phyloP scores from a whole-genome alignment of 352 stramenopile genomes.

The Phytopythium helicoides region DNA sequence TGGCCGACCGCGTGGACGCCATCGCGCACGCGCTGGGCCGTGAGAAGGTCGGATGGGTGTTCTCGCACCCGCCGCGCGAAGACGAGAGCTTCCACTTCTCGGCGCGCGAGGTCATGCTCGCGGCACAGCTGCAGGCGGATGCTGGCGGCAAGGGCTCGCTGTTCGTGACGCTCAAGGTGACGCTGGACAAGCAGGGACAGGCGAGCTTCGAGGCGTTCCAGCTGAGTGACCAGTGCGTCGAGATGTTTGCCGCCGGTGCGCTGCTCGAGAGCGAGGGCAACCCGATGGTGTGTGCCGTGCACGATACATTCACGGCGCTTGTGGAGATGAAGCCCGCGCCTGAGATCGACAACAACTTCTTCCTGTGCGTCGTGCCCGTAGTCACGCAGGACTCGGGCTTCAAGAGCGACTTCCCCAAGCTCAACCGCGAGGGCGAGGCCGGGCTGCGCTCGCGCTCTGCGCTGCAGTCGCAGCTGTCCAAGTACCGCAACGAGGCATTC shows the following conservation, averaged over 20 bases:
- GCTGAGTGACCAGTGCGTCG: constrained; percentile 96
- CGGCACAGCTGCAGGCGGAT: constrained; percentile 95
- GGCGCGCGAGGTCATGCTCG: constrained; percentile 87
- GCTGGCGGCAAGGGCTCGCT: constrained; percentile 92
- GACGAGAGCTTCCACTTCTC: constrained; percentile 95
- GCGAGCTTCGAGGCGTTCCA: constrained; percentile 97
- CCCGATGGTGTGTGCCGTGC: constrained; percentile 90
- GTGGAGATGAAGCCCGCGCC: constrained; percentile 93
- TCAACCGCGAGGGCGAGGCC: constrained; percentile 86
- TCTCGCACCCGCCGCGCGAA: constrained; percentile 95
- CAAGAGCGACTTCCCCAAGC: constrained; percentile 91
- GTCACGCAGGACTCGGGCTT: constrained; percentile 92
- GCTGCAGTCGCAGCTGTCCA: constrained; percentile 91
- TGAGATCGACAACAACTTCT: constrained; percentile 97
- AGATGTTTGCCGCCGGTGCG: constrained; percentile 96
- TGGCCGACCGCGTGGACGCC: constrained; percentile 79
- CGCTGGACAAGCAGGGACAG: constrained; percentile 91
- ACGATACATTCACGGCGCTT: constrained; percentile 97
- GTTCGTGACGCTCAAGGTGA: constrained; percentile 97
- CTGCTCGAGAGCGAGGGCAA: constrained; percentile 88
- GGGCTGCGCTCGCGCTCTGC: constrained; percentile 79
- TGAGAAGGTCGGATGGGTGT: constrained; percentile 96
- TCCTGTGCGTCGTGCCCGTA: constrained; percentile 96
- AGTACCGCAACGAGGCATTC: constrained; percentile 55
- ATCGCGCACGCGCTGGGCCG: constrained; percentile 88